Base-by-base conservation (phyloP, 768 basidiomycete genomes). In the Calocera cornea region DNA sequence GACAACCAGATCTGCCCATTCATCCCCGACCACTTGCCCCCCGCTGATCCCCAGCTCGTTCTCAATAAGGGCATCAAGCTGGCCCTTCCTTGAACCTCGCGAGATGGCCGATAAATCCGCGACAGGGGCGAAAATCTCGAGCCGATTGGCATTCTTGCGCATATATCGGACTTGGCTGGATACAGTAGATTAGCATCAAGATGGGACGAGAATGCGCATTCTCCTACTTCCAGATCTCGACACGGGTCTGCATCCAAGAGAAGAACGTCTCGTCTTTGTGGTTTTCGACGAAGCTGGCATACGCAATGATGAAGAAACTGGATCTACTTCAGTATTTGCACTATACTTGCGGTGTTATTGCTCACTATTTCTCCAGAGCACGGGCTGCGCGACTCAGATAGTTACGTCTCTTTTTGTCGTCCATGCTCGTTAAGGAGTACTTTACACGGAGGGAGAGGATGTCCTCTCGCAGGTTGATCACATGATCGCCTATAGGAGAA, bases 231-330 rank as follows among this genome's bases (percentile, higher is more conserved):
- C 89, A 92, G 19, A 99, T 92, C 74, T 98, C 97, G 1, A 89
- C 86, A 47, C 95, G 83, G 1, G 85, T 78, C 86, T 89, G 67
- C 36, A 97, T 77, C 94, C 94, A 97, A n/a, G 83, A 80, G 0
- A 87, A 87, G 75, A 98, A 97, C 12, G 82, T 86, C 69, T 86
- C 83, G 44, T 81, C 77, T 70, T 83, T 79, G 14, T 86, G 82
- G 31, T 82, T 80, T 65, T 86, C 84, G 3, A 95, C 86, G 72
- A 89, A 99, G 69, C 87, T 90, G 1, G 94, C 89, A 72, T 97
- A 99, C 0, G 89, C 90, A 68, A 98, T 89, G 71, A 94, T 85
- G 78, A 97, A 97, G 79, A 95, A 97, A 76, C 90, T 93, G 67
- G 11, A 47, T 1, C 60, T 47, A 8, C 7, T 33, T 40, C 22